Base-by-base conservation (phyloP, 2,329 filamentous ascomycete species). In the Ceratocystis papillata region DNA sequence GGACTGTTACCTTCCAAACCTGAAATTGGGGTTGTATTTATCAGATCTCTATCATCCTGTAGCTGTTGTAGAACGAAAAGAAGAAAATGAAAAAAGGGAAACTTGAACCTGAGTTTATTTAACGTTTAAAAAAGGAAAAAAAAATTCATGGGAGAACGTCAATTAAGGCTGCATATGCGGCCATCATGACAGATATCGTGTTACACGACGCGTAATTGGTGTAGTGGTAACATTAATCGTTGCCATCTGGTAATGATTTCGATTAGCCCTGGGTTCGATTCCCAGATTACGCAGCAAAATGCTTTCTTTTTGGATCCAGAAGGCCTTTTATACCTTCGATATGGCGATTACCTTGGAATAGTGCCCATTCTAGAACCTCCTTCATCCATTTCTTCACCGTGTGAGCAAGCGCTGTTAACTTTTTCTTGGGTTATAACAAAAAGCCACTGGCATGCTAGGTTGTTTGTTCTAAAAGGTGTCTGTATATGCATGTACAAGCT, bases 161-260 rank as follows among this genome's bases (percentile, higher is more conserved):
- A 48, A 22, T 50, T 53, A 53, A 7, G 20, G 20, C 10, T 28
- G 5, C 8, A 20, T 25, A 53, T 22, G 48, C 20, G 15, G 1
- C 2, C 25, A 10, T 6, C 5, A 48, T 53, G 20, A 20, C 44
- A 25, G 22, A n/a, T 4, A 25, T 12, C 37, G 3, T 15, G 53
- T 53, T 28, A 22, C 46, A 33, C 28, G 5, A 63, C 17, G 62
- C 62, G 62, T 63, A 63, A 63, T 63, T 63, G 62, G 62, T 63
- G 62, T 63, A 63, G 62, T 63, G 62, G 62, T 63, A 63, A 63
- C 62, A 63, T 63, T 63, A 63, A 63, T 63, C 62, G 62, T 63
- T 63, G 62, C 62, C 62, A 63, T 63, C 62, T 8, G n/a, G 62
- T 63, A 63, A 63, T 63, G 46, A 63, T 63, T 55, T 63, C 62